A percentile compares a stretch with the other conserved stretches of the same genome.
Evolutionary conservation across 2,329 filamentous ascomycete genomes (phyloP).

Genomic region (Diplocarpon rosae): DNA sequence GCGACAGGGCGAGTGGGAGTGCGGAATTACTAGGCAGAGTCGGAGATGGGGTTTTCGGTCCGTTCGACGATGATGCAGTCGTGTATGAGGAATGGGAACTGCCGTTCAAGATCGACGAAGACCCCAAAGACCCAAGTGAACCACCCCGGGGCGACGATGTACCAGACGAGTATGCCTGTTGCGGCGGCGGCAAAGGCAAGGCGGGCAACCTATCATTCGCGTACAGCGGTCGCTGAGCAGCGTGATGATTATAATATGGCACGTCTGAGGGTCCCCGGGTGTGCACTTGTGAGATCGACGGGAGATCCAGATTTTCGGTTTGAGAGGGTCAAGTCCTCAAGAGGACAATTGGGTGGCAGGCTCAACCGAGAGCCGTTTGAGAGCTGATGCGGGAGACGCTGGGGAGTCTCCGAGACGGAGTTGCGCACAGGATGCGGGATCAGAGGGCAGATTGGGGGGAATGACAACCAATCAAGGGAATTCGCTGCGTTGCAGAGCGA

Average conservation of each 20-base stretch:
- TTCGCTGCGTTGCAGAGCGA: slow-evolving; percentile 8
- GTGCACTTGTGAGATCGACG: slow-evolving; percentile 74
- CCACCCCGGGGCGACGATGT: slow-evolving; percentile 66
- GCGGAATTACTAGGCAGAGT: slow-evolving; percentile 43
- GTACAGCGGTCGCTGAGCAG: slow-evolving; percentile 53
- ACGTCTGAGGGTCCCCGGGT: slow-evolving; percentile 66
- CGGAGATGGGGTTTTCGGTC: slow-evolving; percentile 69
- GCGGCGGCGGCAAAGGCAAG: slow-evolving; percentile 56
- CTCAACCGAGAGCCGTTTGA: too few species aligned
- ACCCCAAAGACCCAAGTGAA: slow-evolving; percentile 55
- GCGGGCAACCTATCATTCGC: slow-evolving; percentile 63
- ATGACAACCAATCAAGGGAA: background rate
- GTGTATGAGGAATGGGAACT: slow-evolving; percentile 46
- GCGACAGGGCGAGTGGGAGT: slow-evolving; percentile 32
- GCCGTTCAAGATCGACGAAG: slow-evolving; percentile 37
- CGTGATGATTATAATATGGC: slow-evolving; percentile 58
- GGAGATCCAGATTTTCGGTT: slow-evolving; percentile 90
- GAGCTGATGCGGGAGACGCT: slow-evolving; percentile 5
- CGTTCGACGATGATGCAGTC: slow-evolving; percentile 41
- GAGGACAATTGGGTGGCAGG: slow-evolving; percentile 20
- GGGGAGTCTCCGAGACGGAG: slow-evolving; percentile 1
- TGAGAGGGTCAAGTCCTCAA: slow-evolving; percentile 28
- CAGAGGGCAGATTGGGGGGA: too few species aligned
- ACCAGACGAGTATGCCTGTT: slow-evolving; percentile 53
- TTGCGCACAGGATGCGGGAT: background rate